These are phyloP conservation scores for Inga leiocalycina DNA, from an alignment of 306 rosid species.

Conservation along the genomic window DNA sequence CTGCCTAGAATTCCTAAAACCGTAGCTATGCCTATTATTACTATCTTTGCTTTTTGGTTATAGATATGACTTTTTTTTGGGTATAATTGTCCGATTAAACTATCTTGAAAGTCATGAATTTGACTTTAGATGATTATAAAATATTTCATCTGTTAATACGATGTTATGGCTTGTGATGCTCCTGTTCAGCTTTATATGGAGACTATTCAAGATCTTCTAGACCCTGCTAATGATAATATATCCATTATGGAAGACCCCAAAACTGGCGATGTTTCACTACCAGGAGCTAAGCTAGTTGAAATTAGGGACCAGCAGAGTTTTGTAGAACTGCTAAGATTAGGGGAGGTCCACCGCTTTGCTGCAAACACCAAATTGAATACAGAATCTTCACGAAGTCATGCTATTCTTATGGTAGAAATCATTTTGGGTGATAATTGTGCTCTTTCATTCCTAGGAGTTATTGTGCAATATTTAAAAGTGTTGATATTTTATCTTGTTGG, in stretches of 20 bases:
- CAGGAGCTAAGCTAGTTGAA: constrained; percentile 89
- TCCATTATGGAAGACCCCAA: constrained; percentile 91
- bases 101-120: neutral
- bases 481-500: constrained; percentile 29
- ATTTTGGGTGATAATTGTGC: constrained; percentile 27
- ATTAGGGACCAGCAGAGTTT: constrained; percentile 87
- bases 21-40: neutral
- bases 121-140: constrained; percentile 11
- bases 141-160: constrained; percentile 17
- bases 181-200: constrained; percentile 93
- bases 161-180: constrained; percentile 32
- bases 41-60: neutral
- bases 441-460: constrained; percentile 33
- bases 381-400: constrained; percentile 99
- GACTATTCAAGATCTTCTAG: constrained; percentile 92
- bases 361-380: constrained; percentile 95
- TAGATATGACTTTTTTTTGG: neutral
- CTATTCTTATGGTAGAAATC: constrained; percentile 81
- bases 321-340: constrained; percentile 79
- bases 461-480: constrained; percentile 23
- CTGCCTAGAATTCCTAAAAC: neutral
- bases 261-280: constrained; percentile 95
- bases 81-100: constrained; percentile 13
- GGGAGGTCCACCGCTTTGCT: constrained; percentile 98
- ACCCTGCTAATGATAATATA: constrained; percentile 92